Evolutionary conservation across 2,329 filamentous ascomycete genomes (phyloP), one percentile per base, ranked within the genome.

Genomic region (Cylindrodendrum hubeiense): DNA sequence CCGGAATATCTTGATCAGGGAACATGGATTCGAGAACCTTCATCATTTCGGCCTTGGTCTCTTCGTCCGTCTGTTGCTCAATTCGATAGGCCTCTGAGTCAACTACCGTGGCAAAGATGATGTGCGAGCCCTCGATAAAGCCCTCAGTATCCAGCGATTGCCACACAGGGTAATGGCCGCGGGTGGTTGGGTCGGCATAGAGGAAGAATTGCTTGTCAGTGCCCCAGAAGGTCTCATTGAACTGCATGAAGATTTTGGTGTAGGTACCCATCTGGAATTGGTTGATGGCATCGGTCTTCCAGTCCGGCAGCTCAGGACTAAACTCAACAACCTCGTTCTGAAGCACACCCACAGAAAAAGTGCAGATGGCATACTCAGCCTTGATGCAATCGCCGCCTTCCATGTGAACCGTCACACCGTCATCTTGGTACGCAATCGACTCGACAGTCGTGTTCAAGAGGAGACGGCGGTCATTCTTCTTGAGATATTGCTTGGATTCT

Each of bases 181-280:
- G 79, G 17, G 72, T 71, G 0, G 76, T 75, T 3, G 81, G 77
- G 26, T 83, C 83, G 0, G 83, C 83, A 56, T 85, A 85, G 0
- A 85, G 73, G 62, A 85, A 82, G 67, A 76, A 85, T 64, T 85
- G 76, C 1, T 75, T 80, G n/a, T 82, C 77, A 1, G 78, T 73
- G 0, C 69, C 80, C 91, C 90, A 93, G 77, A 93, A 93, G 0
- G 88, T 86, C 60, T 89, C 81, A 66, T 89, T 82, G 77, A 92
- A 93, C 66, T 92, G 90, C 65, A 91, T 79, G 78, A 93, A 93
- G 66, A 93, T 87, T 74, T 93, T 93, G 54, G 90, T 93, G 78
- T 92, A 93, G 0, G 89, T 92, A 8, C 87, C 90, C 87, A 93
- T 92, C 67, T 83, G 81, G 75, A 92, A 91, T 34, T 85, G 88